Conservation (phyloP, 2,329 filamentous ascomycete species). For the Ampelomyces quisqualis region DNA sequence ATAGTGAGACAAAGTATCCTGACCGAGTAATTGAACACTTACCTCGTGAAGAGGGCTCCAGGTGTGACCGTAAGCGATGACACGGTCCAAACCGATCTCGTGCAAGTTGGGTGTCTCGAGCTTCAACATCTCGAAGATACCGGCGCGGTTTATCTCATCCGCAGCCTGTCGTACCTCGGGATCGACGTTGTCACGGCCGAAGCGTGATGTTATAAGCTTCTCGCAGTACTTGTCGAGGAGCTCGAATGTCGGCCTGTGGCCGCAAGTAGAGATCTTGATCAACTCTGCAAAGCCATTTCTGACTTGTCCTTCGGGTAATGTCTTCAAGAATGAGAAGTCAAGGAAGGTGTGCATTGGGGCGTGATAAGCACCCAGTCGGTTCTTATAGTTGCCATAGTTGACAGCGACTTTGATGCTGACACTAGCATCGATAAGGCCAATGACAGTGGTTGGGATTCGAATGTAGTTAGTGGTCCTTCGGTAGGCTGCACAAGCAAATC, state of each 20-base stretch:
- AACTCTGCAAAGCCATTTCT: constrained; percentile 73
- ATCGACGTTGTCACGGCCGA: constrained; percentile 60
- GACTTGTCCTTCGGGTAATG: constrained; percentile 66
- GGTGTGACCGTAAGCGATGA: constrained; percentile 74
- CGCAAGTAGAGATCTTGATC: constrained; percentile 74
- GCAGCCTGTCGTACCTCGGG: constrained; percentile 60
- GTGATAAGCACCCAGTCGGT: constrained; percentile 71
- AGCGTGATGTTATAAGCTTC: constrained; percentile 64
- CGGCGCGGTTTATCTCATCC: constrained; percentile 67
- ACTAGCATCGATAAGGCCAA: constrained; percentile 72
- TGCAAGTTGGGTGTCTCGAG: constrained; percentile 72
- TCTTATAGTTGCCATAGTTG: constrained; percentile 76
- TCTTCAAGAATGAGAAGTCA: constrained; percentile 71
- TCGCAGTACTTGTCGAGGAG: constrained; percentile 69
- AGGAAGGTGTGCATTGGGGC: constrained; percentile 71
- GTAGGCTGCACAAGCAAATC: constrained; percentile 66
- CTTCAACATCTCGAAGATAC: constrained; percentile 72
- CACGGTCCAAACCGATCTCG: constrained; percentile 69
- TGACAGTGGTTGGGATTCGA: constrained; percentile 71
- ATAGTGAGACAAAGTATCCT: constrained; percentile 8
- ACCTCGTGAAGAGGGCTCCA: constrained; percentile 69
- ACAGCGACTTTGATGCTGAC: constrained; percentile 78
- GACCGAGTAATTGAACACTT: constrained; percentile 2
- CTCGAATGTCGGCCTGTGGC: constrained; percentile 65
- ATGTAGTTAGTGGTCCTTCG: constrained; percentile 73